A percentile compares a stretch with the other conserved stretches of the same genome.
These are phyloP conservation scores for Xylariaceae sp. DNA, from an alignment of 2,329 filamentous ascomycete species.

Conservation along the genomic window DNA sequence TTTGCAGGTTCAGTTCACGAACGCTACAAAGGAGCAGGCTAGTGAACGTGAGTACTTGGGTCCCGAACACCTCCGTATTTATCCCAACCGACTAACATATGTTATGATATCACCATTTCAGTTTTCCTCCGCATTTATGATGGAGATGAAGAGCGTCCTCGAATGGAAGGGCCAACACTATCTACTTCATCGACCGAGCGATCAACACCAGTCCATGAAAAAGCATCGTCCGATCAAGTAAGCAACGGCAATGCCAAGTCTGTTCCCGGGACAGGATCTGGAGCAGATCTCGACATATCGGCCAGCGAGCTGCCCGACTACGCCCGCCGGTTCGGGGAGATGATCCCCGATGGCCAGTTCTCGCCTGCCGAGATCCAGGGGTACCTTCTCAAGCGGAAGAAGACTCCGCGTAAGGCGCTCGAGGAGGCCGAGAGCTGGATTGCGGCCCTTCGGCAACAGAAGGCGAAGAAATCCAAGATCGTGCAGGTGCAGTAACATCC, in stretches of 20 bases:
- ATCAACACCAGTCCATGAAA: not conserved
- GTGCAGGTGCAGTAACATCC: conserved; percentile 40
- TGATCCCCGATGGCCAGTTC: conserved; percentile 36
- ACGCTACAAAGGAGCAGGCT: conserved; percentile 50
- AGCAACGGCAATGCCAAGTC: not conserved
- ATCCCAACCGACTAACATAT: too few relatives aligned
- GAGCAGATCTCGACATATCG: conserved; percentile 29
- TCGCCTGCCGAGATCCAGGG: conserved; percentile 59
- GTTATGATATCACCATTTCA: not conserved
- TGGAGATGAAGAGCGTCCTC: conserved; percentile 30
- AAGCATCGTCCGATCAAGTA: not conserved
- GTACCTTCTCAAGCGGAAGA: conserved; percentile 58
- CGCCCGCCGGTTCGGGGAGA: conserved; percentile 44
- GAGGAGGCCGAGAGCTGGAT: conserved; percentile 51
- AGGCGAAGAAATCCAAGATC: conserved; percentile 44
- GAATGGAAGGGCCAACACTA: conserved; percentile 2
- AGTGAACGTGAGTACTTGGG: conserved; percentile 39
- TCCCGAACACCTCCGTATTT: too few relatives aligned
- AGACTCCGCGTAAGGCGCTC: conserved; percentile 49
- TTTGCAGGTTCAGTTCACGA: conserved; percentile 59
- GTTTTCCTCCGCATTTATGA: conserved; percentile 59
- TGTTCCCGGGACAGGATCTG: not conserved
- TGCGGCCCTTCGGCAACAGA: conserved; percentile 44
- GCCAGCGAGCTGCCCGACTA: conserved; percentile 39
- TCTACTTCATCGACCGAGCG: not conserved